phyloP scores from a whole-genome alignment of 306 rosid species.

The Prunus salicina region DNA sequence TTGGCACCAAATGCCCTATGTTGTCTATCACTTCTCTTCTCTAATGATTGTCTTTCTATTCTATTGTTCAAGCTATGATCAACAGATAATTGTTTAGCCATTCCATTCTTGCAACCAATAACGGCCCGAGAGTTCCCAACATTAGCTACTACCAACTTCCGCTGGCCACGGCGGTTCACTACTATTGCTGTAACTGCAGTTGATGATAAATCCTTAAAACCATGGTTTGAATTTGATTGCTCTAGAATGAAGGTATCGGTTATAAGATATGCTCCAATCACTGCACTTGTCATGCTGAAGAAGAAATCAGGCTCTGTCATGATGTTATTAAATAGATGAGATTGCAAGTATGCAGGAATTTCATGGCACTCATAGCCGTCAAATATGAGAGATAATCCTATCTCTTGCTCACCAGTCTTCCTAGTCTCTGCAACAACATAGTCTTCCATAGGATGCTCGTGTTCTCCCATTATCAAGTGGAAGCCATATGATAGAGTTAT shows the following conservation, averaged over 20 bases:
- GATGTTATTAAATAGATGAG: no score
- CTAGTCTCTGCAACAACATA: not conserved
- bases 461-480: not conserved
- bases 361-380: not conserved
- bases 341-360: not conserved
- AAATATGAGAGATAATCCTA: not conserved
- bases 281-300: not conserved
- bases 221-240: not conserved
- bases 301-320: no score
- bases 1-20: not conserved
- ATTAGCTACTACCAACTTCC: not conserved
- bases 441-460: not conserved
- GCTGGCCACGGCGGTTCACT: not conserved
- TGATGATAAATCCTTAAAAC: no score
- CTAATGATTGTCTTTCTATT: not conserved
- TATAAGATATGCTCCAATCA: not conserved
- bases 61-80: not conserved
- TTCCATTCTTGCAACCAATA: not conserved
- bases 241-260: not conserved
- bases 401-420: not conserved
- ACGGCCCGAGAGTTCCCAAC: not conserved
- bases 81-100: not conserved
- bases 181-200: not conserved
- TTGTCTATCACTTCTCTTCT: not conserved
- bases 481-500: not conserved